A percentile compares a stretch with the other conserved stretches of the same genome.
Evolutionary conservation across 192 early-diverging fungal species (phyloP).

Genomic region (Coemansia erecta): DNA sequence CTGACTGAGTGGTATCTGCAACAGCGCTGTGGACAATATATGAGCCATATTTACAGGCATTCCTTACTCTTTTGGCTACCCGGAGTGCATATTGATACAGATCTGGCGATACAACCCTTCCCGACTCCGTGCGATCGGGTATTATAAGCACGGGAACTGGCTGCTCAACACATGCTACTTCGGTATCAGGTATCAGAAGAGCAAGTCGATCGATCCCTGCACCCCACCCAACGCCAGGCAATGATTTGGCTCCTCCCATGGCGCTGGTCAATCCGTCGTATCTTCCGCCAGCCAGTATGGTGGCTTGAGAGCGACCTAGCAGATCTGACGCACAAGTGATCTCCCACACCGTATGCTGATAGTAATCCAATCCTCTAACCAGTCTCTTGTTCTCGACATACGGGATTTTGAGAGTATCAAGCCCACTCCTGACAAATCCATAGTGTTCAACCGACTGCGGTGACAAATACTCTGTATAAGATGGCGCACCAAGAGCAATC

Average conservation of each 20-base stretch:
- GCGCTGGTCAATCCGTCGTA: conserved; percentile 60
- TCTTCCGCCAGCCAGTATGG: conserved; percentile 65
- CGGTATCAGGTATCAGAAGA: conserved; percentile 26
- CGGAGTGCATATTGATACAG: conserved; percentile 32
- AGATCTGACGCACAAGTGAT: conserved; percentile 32
- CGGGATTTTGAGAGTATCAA: conserved; percentile 52
- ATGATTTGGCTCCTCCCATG: conserved; percentile 54
- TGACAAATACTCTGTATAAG: conserved; percentile 46
- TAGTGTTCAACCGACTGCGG: conserved; percentile 45
- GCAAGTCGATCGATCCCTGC: conserved; percentile 64
- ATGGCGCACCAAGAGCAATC: conserved; percentile 44
- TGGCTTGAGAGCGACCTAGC: conserved; percentile 60
- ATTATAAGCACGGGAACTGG: conserved; percentile 34
- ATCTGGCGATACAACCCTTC: neutral
- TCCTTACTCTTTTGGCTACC: conserved; percentile 17
- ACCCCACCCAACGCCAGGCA: conserved; percentile 63
- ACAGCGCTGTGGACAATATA: conserved; percentile 18
- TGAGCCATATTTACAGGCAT: neutral
- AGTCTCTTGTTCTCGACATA: conserved; percentile 54
- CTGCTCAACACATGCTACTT: neutral
- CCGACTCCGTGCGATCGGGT: conserved; percentile 14
- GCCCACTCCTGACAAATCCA: conserved; percentile 42
- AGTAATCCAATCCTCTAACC: conserved; percentile 70
- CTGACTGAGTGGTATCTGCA: neutral
- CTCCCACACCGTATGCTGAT: conserved; percentile 70